Conservation (phyloP, 106 monocot species). For the Narthecium ossifragum region DNA sequence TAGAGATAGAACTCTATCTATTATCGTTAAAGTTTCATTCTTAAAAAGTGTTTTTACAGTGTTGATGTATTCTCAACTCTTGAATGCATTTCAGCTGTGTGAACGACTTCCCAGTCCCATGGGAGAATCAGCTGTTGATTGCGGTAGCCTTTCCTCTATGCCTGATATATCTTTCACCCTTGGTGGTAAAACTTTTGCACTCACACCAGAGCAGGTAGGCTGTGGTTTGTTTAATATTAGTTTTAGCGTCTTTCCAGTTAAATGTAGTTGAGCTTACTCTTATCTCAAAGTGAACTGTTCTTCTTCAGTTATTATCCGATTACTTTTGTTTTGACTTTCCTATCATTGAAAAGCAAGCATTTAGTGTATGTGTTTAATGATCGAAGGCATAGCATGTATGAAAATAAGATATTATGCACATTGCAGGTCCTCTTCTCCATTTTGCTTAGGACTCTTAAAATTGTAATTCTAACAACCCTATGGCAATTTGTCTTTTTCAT, state of each 20-base stretch:
- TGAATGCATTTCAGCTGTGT: slow-evolving; percentile 36
- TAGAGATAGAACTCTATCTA: too few species aligned
- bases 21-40: too few species aligned
- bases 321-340: not conserved
- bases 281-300: too few species aligned
- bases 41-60: too few species aligned
- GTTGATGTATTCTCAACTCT: not conserved
- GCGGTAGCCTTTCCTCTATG: slow-evolving; percentile 41
- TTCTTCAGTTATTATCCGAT: not conserved
- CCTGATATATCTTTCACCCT: slow-evolving; percentile 79
- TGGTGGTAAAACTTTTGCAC: slow-evolving; percentile 56
- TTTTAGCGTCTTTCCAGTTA: too few species aligned
- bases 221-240: not conserved
- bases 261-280: too few species aligned
- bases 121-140: slow-evolving; percentile 86
- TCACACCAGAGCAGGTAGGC: slow-evolving; percentile 72
- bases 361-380: not conserved
- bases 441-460: too few species aligned
- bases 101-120: slow-evolving; percentile 67
- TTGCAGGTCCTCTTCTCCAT: too few species aligned
- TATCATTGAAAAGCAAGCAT: not conserved
- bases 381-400: not conserved
- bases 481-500: too few species aligned
- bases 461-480: too few species aligned
- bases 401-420: too few species aligned